Evolutionary conservation across 2,329 filamentous ascomycete species (phyloP).

Genomic region (Sporothrix sp.): DNA sequence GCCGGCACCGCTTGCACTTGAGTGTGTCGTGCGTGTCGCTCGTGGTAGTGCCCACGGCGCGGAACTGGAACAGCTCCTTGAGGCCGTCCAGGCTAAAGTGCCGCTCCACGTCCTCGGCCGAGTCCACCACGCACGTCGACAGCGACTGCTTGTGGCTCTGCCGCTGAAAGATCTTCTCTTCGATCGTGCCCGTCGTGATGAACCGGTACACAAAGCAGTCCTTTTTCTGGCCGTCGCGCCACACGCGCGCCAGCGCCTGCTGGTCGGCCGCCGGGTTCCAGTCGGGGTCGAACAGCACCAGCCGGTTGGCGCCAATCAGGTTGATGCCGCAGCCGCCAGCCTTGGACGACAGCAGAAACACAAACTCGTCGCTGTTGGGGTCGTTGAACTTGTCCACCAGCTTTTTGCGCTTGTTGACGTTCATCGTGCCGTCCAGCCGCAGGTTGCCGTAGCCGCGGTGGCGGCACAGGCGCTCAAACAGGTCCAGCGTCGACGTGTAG

Average conservation of each 20-base stretch:
- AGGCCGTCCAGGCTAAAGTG: slow-evolving; percentile 90
- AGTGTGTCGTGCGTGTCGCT: slow-evolving; percentile 98
- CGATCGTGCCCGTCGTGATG: slow-evolving; percentile 93
- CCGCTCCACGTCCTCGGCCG: slow-evolving; percentile 90
- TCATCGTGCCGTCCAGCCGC: slow-evolving; percentile 94
- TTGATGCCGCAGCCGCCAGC: slow-evolving; percentile 95
- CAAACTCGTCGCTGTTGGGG: slow-evolving; percentile 77
- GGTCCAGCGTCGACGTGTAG: slow-evolving; percentile 90
- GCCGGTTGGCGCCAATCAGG: slow-evolving; percentile 84
- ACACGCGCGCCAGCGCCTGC: slow-evolving; percentile 91
- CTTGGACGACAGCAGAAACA: slow-evolving; percentile 94
- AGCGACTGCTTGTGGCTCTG: slow-evolving; percentile 97
- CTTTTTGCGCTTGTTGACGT: slow-evolving; percentile 92
- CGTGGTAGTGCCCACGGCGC: slow-evolving; percentile 54
- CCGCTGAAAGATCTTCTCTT: slow-evolving; percentile 98
- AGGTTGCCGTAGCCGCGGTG: slow-evolving; percentile 74
- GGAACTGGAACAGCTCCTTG: slow-evolving; percentile 89
- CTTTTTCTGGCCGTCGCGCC: slow-evolving; percentile 98
- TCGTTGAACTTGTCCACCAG: slow-evolving; percentile 97
- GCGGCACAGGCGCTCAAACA: slow-evolving; percentile 87
- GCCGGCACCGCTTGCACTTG: slow-evolving; percentile 91
- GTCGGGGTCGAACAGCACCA: slow-evolving; percentile 92
- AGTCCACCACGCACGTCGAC: slow-evolving; percentile 92
- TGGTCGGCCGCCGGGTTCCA: slow-evolving; percentile 99
- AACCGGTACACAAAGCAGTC: slow-evolving; percentile 99